Evolutionary conservation across 2,329 filamentous ascomycete genomes (phyloP).

Genomic region (Talaromyces sp.): DNA sequence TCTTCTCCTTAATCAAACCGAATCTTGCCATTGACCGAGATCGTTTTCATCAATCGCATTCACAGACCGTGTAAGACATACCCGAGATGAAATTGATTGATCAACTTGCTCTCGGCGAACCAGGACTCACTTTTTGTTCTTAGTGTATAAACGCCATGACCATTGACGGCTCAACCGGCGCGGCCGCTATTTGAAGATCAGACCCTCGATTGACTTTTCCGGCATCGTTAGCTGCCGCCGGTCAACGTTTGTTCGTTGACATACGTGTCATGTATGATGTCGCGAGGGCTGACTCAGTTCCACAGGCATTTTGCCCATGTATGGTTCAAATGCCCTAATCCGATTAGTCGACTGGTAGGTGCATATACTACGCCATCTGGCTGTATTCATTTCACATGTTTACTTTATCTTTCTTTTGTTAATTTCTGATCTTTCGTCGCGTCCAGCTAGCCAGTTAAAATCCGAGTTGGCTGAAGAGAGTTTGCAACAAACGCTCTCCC

Average conservation of each 20-base stretch:
- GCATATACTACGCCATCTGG: neutral
- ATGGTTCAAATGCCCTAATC: neutral
- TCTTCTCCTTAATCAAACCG: neutral
- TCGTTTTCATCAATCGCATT: neutral
- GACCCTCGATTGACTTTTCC: constrained; percentile 44
- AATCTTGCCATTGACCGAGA: neutral
- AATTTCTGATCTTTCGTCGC: neutral
- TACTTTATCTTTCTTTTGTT: neutral
- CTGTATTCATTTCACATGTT: neutral
- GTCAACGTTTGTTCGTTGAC: constrained; percentile 31
- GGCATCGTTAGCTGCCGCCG: constrained; percentile 46
- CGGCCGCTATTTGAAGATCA: constrained; percentile 19
- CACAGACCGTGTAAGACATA: neutral
- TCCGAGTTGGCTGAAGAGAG: constrained; percentile 6
- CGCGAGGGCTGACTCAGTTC: neutral
- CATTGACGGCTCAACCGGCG: neutral
- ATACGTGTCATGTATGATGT: neutral
- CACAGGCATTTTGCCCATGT: neutral
- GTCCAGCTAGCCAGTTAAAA: neutral
- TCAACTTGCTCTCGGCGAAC: neutral
- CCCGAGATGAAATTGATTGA: neutral
- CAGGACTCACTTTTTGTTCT: neutral
- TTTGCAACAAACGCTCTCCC: constrained; percentile 23
- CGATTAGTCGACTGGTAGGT: neutral
- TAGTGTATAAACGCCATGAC: neutral